Conservation (phyloP, 345 rosid species). For the Euphorbia tirucalli region DNA sequence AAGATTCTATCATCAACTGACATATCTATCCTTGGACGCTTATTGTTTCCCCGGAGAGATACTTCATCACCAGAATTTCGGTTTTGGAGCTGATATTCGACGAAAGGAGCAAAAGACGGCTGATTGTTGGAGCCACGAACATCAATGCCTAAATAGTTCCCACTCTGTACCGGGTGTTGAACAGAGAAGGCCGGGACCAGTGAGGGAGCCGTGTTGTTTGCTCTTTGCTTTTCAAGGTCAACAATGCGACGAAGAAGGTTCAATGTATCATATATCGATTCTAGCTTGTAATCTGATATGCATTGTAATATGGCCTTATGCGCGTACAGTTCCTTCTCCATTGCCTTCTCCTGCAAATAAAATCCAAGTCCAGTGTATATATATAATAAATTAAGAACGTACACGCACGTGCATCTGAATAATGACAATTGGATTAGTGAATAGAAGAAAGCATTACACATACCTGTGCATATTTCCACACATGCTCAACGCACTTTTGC, state of each 20-base stretch:
- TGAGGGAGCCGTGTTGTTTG: background rate
- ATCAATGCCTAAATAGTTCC: background rate
- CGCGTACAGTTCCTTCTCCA: slow-evolving; percentile 9
- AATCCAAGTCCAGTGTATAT: background rate
- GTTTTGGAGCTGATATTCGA: background rate
- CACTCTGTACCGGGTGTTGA: background rate
- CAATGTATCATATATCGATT: background rate
- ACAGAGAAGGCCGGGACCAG: background rate
- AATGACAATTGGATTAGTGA: background rate
- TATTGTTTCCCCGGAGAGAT: background rate
- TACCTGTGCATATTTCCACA: slow-evolving; percentile 19
- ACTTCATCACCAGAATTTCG: background rate
- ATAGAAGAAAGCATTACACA: slow-evolving; percentile 1
- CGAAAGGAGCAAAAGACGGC: background rate
- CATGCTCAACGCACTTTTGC: slow-evolving; percentile 10
- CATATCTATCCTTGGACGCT: slow-evolving; percentile 20
- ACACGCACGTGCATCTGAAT: too few relatives aligned
- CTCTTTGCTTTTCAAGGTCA: slow-evolving; percentile 10
- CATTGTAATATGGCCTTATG: slow-evolving; percentile 20
- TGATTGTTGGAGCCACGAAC: background rate
- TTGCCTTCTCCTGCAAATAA: slow-evolving; percentile 25
- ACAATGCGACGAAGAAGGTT: slow-evolving; percentile 7
- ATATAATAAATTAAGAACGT: too few relatives aligned
- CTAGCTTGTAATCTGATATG: slow-evolving; percentile 24
- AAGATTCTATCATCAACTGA: background rate